These are phyloP conservation scores for Hordeum marinum DNA, from an alignment of 176 grass and related monocot genomes.

Conservation along the genomic window DNA sequence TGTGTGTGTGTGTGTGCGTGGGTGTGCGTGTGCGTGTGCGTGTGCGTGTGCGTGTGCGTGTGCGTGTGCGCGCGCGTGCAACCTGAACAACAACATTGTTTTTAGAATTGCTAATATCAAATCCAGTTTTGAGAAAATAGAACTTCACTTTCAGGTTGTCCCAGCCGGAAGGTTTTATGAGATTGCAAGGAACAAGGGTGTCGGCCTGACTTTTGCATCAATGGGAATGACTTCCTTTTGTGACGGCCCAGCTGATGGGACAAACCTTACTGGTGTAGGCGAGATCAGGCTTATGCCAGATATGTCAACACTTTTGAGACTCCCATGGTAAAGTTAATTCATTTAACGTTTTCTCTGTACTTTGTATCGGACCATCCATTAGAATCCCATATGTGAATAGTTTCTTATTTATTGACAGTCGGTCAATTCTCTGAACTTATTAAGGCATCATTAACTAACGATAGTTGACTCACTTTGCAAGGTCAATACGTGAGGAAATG, in stretches of 20 bases:
- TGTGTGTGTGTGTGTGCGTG: neutral
- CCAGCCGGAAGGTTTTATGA: slow-evolving; percentile 76
- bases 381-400: neutral
- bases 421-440: neutral
- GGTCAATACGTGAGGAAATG: slow-evolving; percentile 87
- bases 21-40: neutral
- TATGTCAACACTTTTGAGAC: slow-evolving; percentile 65
- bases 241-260: slow-evolving; percentile 79
- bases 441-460: slow-evolving; percentile 11
- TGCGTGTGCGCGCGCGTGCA: too few relatives aligned
- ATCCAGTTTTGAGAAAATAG: neutral
- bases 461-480: slow-evolving; percentile 24
- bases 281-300: slow-evolving; percentile 90
- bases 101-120: neutral
- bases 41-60: neutral
- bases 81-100: neutral
- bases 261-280: slow-evolving; percentile 84
- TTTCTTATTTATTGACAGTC: neutral
- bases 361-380: neutral
- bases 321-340: slow-evolving; percentile 77
- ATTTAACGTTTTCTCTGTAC: neutral
- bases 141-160: slow-evolving; percentile 61
- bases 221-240: slow-evolving; percentile 84
- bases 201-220: slow-evolving; percentile 70
- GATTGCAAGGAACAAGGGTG: slow-evolving; percentile 67